Base-by-base conservation (phyloP, 805 yeast species). In the Barnettozyma siamensis region DNA sequence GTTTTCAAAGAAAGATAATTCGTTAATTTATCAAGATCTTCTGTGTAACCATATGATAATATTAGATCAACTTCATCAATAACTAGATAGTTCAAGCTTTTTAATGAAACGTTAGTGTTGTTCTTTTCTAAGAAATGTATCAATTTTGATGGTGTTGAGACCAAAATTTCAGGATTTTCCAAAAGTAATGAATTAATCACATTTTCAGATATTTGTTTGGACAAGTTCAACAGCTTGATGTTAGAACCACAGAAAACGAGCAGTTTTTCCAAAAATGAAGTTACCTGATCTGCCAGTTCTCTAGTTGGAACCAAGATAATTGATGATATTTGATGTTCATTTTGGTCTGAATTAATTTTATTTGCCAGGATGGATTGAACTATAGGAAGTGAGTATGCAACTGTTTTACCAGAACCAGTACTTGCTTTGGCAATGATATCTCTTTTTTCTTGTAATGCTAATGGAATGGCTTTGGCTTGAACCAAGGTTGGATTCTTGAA, bases 351-450 rank as follows among this genome's bases (percentile, higher is more conserved):
- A 31, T 52, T 59, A 44, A 52, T 59, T 44, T 52, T 65, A 34
- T 65, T 67, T 18, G 69, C 65, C 44, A 91, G 66, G 31, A 93
- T 75, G 31, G 79, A 73, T 60, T 93, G 95, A 31, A 93, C 62
- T 15, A 93, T 81, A 7, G 99, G 99, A 37, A 91, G 74, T 48
- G 83, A 65, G 59, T 91, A 91, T 2, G 97, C 95, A 10, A 87
- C 85, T 0, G 98, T 91, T 63, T 91, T 91, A 49, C 98, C 98
- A 8, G 96, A 84, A 4, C 99, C 99, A 0, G 99, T 91, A 20
- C 87, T 79, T 7, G 98, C 96, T 58, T 85, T 81, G 30, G 97
- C 97, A 35, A 91, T 83, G 48, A 91, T 83, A 60, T 91, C 97
- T 66, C 88, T 82, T 58, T 83, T 85, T 51, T 91, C 93, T 49